Evolutionary conservation across 2,329 filamentous ascomycete genomes (phyloP), one percentile per base, ranked within the genome.

Genomic region (Diplodia scrobiculata): DNA sequence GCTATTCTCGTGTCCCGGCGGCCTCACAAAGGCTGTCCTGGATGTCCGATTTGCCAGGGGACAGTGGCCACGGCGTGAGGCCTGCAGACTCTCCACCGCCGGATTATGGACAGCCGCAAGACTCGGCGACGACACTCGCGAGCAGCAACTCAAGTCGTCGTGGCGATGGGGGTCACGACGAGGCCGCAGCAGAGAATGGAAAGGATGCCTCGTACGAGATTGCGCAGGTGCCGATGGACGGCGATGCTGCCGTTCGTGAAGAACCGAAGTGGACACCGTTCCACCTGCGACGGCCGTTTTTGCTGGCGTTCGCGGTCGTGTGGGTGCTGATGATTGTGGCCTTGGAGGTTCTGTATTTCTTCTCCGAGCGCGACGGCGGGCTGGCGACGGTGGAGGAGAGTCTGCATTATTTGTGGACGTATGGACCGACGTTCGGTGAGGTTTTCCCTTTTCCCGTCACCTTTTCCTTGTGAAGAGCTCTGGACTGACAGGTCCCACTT

Each of bases 381-480:
- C 29, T 65, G 5, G 41, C 63, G 14, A 65, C 63, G 5, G 27
- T 54, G 5, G 27, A 45, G 9, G 19, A 53, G 17, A 59, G 34
- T 2, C 5, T 48, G 29, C 63, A 65, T 51, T 65, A 59, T 19
- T 7, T 65, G 6, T 65, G 63, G 52, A 51, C 63, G 5, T 65
- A 65, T n/a, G 52, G 63, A 5, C 63, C 63, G 6, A 65, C 41
- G 4, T 29, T 34, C 6, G 51, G 62, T 64, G 9, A 19, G 29
- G 21, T 21, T n/a, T 36, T n/a, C 25, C 9, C 13, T 11, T 11
- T 3, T 13, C 45, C 5, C 38, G 17, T 2, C 10, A 3, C 2
- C 10, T 36, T 11, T 36, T 36, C 9, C n/a, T 10, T 38, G 38
- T 38, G 34, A 19, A 32, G 29, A 32, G 5, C 29, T 21, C 21